Evolutionary conservation across 768 basidiomycete genomes (phyloP).

Genomic region (Dendrothele bispora): DNA sequence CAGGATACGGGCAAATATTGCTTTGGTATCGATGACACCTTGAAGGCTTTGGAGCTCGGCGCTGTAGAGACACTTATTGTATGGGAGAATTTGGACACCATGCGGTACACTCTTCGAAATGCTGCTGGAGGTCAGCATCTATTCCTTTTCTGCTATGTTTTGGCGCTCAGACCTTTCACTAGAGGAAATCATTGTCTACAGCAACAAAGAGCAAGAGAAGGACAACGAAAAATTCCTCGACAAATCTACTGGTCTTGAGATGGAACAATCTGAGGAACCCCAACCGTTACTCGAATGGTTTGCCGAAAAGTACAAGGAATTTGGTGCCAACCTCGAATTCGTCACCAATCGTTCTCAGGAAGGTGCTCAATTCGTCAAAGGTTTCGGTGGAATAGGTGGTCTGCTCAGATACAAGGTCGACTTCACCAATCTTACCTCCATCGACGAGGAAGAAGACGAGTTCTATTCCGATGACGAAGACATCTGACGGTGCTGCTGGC

Average conservation of each 20-base stretch:
- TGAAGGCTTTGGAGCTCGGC: constrained; percentile 95
- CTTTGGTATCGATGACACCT: constrained; percentile 95
- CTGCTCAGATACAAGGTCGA: constrained; percentile 97
- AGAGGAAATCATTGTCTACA: constrained; percentile 86
- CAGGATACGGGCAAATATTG: constrained; percentile 96
- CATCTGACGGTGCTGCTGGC: constrained; percentile 86
- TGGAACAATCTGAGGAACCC: constrained; percentile 87
- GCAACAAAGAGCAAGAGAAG: constrained; percentile 81
- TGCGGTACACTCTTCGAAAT: constrained; percentile 85
- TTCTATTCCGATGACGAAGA: constrained; percentile 77
- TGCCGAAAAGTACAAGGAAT: constrained; percentile 97
- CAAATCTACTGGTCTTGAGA: constrained; percentile 92
- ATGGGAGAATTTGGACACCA: constrained; percentile 96
- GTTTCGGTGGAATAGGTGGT: constrained; percentile 97
- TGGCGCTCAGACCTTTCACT: not conserved
- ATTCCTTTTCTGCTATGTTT: not conserved
- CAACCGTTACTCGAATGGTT: constrained; percentile 96
- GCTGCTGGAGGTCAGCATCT: constrained; percentile 84
- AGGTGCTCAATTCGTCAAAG: constrained; percentile 96
- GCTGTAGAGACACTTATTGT: constrained; percentile 97
- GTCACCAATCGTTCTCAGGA: constrained; percentile 96
- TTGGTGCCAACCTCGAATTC: constrained; percentile 94
- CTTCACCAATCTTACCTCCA: constrained; percentile 72
- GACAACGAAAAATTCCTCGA: constrained; percentile 94
- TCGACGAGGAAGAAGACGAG: constrained; percentile 84